Conservation (phyloP, 2,329 filamentous ascomycete species). For the Nothophaeocryptopus gaeumannii region DNA sequence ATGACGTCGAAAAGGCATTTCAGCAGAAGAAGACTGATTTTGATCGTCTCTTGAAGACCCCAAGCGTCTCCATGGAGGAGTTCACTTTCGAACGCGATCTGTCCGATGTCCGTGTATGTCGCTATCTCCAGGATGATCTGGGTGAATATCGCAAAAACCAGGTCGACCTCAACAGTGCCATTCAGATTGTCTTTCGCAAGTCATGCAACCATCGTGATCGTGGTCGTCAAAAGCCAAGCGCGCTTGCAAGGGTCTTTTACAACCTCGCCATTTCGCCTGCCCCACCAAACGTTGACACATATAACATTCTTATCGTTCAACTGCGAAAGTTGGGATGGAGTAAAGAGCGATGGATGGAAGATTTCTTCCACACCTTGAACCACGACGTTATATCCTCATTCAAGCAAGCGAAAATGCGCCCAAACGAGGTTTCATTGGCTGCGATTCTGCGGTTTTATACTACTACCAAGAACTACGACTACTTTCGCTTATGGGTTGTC, state of each 20-base stretch:
- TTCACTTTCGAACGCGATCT: conserved; percentile 4
- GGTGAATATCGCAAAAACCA: conserved; percentile 34
- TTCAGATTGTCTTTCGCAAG: conserved; percentile 25
- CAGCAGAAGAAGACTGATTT: conserved; percentile 10
- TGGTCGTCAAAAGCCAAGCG: conserved; percentile 1
- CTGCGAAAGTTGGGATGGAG: conserved; percentile 45
- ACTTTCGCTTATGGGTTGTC: conserved; percentile 41
- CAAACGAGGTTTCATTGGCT: conserved; percentile 46
- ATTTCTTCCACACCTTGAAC: conserved; percentile 25
- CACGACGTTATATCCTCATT: conserved; percentile 32
- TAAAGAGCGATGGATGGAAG: conserved; percentile 2
- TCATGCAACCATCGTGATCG: conserved; percentile 3
- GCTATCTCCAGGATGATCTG: conserved; percentile 40
- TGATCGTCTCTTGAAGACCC: not conserved
- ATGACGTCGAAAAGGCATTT: conserved; percentile 1
- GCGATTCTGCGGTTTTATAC: conserved; percentile 43
- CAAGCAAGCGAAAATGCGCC: conserved; percentile 39
- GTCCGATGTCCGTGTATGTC: conserved; percentile 20
- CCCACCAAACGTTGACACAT: conserved; percentile 64
- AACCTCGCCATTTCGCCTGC: conserved; percentile 63
- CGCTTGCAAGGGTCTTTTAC: conserved; percentile 51
- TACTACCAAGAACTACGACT: conserved; percentile 27
- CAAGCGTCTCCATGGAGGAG: not conserved
- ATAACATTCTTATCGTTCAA: conserved; percentile 68
- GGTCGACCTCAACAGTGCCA: conserved; percentile 24